Base-by-base conservation (phyloP, 176 grass and related monocot species). In the Leersia perrieri region DNA sequence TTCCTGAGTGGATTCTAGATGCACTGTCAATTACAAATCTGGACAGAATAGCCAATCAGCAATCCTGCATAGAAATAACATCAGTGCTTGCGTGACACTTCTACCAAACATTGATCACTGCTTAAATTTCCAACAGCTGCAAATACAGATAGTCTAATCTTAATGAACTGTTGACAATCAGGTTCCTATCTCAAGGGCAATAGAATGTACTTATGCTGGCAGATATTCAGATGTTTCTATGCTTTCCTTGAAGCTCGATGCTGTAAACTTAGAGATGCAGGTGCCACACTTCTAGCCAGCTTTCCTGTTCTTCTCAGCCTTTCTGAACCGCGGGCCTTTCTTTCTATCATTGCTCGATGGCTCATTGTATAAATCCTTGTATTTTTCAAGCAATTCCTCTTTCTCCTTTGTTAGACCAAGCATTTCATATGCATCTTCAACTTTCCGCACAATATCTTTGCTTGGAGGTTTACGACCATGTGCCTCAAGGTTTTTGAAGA, bases 381-480 rank as follows among this genome's bases (percentile, higher is more conserved):
- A 94, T 35, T 97, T 91, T 0, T 71, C 85, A 67, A 97, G 79
- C 73, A 97, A 73, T 38, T 51, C 75, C 9, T 90, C 86, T 53
- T 97, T 97, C 41, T 97, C 85, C 77, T 68, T 32, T 75, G 65
- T 68, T 86, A 91, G 64, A 53, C 90, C 95, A 82, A 97, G 92
- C 66, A 92, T 77, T 67, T 94, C 87, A 44, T 94, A 97, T 67
- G 95, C 85, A 87, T 92, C 92, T 83, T 87, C 92, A 74, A 92
- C 92, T 85, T 92, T 97, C 38, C 74, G 73, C 42, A 97, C 39
- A 82, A 94, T 83, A 79, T 82, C 91, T 87, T 85, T 94, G 72
- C 68, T 87, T 28, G 73, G 83, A 76, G 85, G 81, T 75, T 89
- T 94, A 31, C 92, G 89, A 45, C 81, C 90, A 86, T 83, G 90